Conservation (phyloP, 1,284 basidiomycete genomes). For the Fomitopsis pinicola region DNA sequence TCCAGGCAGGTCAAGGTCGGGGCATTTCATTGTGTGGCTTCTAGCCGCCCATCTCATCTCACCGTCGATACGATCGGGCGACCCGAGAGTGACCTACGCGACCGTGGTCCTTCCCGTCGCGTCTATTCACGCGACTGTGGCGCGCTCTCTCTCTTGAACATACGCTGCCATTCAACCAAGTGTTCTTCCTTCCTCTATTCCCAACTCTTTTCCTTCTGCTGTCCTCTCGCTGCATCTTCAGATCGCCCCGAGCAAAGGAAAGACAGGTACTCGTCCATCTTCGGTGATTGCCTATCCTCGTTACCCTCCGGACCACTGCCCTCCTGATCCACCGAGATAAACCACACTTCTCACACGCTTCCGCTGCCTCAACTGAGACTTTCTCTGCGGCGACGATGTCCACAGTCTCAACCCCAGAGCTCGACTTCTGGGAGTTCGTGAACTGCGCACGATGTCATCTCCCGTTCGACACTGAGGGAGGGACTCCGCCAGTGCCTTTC, state of each 20-base stretch:
- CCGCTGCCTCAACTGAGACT: not conserved
- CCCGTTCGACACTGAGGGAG: conserved; percentile 46
- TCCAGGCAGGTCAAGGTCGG: too few relatives aligned
- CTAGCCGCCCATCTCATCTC: not conserved
- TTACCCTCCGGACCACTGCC: not conserved
- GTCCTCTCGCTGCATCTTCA: too few relatives aligned
- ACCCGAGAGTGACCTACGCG: not conserved
- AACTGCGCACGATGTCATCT: conserved; percentile 64
- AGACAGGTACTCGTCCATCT: too few relatives aligned
- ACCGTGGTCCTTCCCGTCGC: not conserved
- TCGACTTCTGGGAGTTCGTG: conserved; percentile 79
- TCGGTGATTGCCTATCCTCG: too few relatives aligned
- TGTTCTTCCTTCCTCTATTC: not conserved
- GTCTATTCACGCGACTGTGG: not conserved
- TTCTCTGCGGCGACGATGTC: conserved; percentile 11
- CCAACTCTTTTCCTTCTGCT: not conserved
- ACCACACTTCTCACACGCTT: not conserved
- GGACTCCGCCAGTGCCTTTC: conserved; percentile 60
- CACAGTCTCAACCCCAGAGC: conserved; percentile 20
- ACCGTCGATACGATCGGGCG: not conserved
- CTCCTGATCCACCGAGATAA: not conserved
- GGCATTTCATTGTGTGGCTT: not conserved
- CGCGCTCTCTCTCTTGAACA: not conserved
- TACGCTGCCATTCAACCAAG: too few relatives aligned
- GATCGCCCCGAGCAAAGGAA: too few relatives aligned